Percentiles rank a stretch among this genome's conserved stretches.
Conservation (phyloP, 768 basidiomycete species). For the Xerocomellus dryophilus region DNA sequence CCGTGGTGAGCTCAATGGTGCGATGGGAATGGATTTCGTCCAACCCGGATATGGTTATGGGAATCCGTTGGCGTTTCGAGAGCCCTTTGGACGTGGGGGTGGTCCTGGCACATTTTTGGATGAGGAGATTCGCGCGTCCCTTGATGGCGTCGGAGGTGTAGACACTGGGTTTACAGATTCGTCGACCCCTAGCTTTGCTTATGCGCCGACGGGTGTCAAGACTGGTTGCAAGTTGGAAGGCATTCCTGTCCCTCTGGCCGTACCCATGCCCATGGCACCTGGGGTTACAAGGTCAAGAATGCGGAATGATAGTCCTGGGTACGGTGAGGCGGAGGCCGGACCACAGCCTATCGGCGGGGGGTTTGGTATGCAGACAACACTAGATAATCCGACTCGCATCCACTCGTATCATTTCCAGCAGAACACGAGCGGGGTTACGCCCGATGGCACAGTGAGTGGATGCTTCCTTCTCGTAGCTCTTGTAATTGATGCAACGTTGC, state of each 20-base stretch:
- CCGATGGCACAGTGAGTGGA: slow-evolving; percentile 8
- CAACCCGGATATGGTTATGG: background rate
- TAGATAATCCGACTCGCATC: background rate
- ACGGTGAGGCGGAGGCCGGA: slow-evolving; percentile 1
- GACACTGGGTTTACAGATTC: background rate
- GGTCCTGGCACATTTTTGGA: slow-evolving; percentile 14
- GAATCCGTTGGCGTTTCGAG: background rate
- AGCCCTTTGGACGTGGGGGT: background rate
- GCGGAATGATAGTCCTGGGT: background rate
- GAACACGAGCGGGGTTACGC: background rate
- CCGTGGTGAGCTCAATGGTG: background rate
- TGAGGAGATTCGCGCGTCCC: slow-evolving; percentile 23
- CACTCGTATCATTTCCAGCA: background rate
- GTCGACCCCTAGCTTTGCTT: background rate
- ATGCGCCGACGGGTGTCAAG: background rate
- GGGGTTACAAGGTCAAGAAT: background rate
- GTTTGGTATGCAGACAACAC: background rate
- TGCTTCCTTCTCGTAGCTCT: background rate
- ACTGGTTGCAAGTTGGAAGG: slow-evolving; percentile 1
- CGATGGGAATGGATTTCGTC: background rate
- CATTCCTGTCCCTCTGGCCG: background rate
- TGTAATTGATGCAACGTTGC: background rate
- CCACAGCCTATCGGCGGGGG: background rate
- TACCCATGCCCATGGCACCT: slow-evolving; percentile 7
- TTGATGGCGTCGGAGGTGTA: background rate